Evolutionary conservation across 139 green algal species (phyloP), one percentile per base, ranked within the genome.

Genomic region (Chlorella sp.): DNA sequence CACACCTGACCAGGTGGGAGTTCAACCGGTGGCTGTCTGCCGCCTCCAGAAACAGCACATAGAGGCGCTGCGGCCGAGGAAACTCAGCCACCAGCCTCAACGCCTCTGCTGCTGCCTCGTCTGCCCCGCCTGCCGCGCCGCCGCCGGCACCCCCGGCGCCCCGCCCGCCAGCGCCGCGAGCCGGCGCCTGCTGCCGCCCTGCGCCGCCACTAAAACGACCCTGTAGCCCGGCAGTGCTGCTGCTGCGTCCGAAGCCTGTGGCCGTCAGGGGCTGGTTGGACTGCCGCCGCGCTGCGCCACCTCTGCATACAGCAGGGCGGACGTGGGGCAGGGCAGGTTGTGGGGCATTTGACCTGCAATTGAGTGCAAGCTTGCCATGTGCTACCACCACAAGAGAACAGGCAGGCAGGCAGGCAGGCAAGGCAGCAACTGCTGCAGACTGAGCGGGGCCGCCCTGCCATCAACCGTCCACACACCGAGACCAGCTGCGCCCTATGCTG

Each of bases 11-110:
- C 3, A 95, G 65, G 47, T 74, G 62, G 34, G 75, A 21, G 81
- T 88, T 85, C 32, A 95, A 78, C 13, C 81, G 73, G 70, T 91
- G 84, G 69, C 89, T 94, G 85, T 95, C 92, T 5, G 83, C 86
- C 4, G 88, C 88, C 55, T 95, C 89, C 28, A 96, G 83, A 34
- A 96, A 93, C 28, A 96, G 74, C 21, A 93, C 81, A 64, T 92
- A 94, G 47, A 89, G 81, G 5, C 88, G 85, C 80, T 92, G 91
- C 12, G 88, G 82, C 13, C 70, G 74, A 17, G 93, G 87, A 74
- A 96, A 96, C 72, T 91, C 81, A 12, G 74, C 67, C 23, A 78
- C 78, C 28, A 86, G 47, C 26, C 41, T 41, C 65, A 90, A 74
- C 18, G 84, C 80, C 39, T 83, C 80, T 12, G 82, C 76, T 9